A percentile compares a stretch with the other conserved stretches of the same genome.
Evolutionary conservation across 163 green algal genomes (phyloP).

Genomic region (Chlorella variabilis): DNA sequence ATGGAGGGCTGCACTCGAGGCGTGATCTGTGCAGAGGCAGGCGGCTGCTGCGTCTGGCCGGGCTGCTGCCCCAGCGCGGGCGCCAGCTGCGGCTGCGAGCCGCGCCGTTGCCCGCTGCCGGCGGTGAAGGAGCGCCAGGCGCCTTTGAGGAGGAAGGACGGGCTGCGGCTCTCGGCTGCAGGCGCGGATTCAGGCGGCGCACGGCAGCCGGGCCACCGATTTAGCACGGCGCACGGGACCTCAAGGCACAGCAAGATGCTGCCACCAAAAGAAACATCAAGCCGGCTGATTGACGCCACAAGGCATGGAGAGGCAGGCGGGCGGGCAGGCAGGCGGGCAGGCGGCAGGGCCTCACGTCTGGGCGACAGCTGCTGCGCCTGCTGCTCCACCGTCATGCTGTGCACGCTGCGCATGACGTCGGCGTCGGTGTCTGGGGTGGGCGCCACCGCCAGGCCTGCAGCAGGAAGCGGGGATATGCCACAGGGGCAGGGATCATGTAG

Average conservation of each 20-base stretch:
- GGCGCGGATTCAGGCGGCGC: background rate
- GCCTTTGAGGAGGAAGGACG: constrained; percentile 12
- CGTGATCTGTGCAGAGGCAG: constrained; percentile 19
- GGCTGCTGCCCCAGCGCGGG: background rate
- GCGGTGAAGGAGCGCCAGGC: constrained; percentile 28
- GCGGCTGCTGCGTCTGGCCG: constrained; percentile 2
- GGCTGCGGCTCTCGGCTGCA: constrained; percentile 10
- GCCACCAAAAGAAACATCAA: no score
- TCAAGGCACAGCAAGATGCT: no score
- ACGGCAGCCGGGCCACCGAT: background rate
- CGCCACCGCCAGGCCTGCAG: constrained; percentile 15
- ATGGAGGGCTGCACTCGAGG: constrained; percentile 22
- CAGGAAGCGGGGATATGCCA: no score
- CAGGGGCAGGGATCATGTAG: no score
- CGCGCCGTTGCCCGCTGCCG: background rate
- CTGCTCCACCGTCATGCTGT: constrained; percentile 20
- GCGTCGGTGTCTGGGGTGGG: constrained; percentile 16
- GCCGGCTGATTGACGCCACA: no score
- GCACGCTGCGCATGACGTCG: constrained; percentile 26
- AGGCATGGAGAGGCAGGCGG: no score
- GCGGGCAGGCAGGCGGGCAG: no score
- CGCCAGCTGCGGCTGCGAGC: constrained; percentile 24
- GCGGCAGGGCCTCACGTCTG: background rate
- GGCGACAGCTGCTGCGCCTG: background rate
- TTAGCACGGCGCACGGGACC: background rate